Conservation (phyloP, 2,329 filamentous ascomycete genomes). For the Venturia pyrina region DNA sequence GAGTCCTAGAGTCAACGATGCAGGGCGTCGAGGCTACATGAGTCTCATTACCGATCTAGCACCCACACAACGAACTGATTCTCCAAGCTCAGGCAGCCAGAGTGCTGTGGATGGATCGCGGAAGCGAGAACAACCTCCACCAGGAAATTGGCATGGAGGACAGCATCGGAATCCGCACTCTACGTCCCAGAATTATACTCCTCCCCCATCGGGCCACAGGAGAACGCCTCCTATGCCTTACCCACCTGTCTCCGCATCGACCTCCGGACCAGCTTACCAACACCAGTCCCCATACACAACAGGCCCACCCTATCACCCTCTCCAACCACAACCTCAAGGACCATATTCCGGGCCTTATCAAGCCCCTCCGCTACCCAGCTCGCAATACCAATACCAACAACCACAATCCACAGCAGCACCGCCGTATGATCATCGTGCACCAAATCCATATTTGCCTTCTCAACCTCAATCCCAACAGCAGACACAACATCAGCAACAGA, state of each 20-base stretch:
- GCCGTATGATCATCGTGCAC: not conserved
- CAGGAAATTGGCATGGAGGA: constrained; percentile 4
- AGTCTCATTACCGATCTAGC: not conserved
- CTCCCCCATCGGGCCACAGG: not conserved
- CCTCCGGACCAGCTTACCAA: not conserved
- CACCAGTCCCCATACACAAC: not conserved
- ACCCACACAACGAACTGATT: not conserved
- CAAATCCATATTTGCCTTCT: not conserved
- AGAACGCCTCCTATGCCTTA: not conserved
- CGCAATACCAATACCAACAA: not conserved
- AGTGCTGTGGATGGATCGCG: not conserved
- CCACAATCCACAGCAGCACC: not conserved
- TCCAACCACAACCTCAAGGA: not conserved
- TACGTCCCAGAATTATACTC: not conserved
- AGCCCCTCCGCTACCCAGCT: not conserved
- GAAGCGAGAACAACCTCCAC: not conserved
- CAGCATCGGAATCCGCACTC: not conserved
- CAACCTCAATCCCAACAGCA: not conserved
- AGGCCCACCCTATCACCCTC: not conserved
- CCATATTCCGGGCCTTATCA: not conserved
- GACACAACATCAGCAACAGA: not conserved
- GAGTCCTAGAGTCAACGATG: not conserved
- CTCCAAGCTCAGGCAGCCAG: not conserved
- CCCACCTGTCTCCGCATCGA: not conserved
- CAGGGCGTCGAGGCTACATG: not conserved